Conservation (phyloP, 1,284 basidiomycete genomes). For the Ustilago crameri region DNA sequence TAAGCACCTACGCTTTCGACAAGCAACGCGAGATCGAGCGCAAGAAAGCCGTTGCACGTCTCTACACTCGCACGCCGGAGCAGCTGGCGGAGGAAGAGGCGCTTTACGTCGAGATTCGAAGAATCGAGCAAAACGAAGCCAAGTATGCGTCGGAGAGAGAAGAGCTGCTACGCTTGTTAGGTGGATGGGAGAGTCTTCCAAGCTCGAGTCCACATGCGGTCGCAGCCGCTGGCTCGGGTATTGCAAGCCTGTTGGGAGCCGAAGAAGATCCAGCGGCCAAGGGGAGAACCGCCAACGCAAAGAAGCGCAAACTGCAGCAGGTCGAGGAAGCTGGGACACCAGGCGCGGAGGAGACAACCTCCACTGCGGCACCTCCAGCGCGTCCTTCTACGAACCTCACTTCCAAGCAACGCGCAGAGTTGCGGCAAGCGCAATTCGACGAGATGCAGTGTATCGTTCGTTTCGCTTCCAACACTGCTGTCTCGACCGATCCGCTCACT, state of each 20-base stretch:
- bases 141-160: conserved; percentile 89
- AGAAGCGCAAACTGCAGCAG: conserved; percentile 52
- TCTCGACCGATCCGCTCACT: neutral
- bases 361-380: conserved; percentile 3
- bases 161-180: conserved; percentile 83
- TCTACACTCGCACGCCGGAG: conserved; percentile 85
- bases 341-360: conserved; percentile 20
- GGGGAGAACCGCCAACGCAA: conserved; percentile 24
- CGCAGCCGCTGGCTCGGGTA: conserved; percentile 61
- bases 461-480: conserved; percentile 39
- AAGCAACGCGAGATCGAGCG: conserved; percentile 86
- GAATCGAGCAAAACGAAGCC: conserved; percentile 90
- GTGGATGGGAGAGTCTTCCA: conserved; percentile 67
- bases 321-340: conserved; percentile 29
- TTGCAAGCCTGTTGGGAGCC: conserved; percentile 37
- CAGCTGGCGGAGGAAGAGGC: conserved; percentile 96
- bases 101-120: conserved; percentile 90
- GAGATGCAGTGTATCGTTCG: conserved; percentile 63
- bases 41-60: conserved; percentile 85
- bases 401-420: conserved; percentile 53
- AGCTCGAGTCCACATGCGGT: conserved; percentile 53
- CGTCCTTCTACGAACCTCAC: conserved; percentile 37
- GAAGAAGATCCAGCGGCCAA: conserved; percentile 30
- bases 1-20: conserved; percentile 68
- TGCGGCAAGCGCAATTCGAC: conserved; percentile 61